Conservation (phyloP, 345 rosid genomes). For the Durio zibethinus region DNA sequence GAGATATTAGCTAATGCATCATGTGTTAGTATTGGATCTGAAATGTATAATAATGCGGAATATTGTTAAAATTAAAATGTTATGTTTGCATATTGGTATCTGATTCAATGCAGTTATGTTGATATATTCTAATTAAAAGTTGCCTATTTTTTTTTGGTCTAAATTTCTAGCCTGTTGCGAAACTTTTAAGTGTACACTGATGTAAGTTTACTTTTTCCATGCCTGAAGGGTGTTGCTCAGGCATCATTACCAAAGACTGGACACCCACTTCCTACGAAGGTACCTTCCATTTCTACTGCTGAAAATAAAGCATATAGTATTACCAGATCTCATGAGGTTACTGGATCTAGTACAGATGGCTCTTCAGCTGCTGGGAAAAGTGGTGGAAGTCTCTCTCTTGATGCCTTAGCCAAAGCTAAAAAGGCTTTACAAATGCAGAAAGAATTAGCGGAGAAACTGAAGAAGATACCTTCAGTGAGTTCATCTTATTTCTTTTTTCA, state of each 20-base stretch:
- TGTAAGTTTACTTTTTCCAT: background rate
- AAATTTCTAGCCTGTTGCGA: background rate
- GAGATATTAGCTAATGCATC: background rate
- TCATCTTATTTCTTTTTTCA: background rate
- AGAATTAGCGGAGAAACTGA: slow-evolving; percentile 61
- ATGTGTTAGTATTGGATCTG: background rate
- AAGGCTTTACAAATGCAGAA: slow-evolving; percentile 70
- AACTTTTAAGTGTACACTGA: background rate
- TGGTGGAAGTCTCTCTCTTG: slow-evolving; percentile 79
- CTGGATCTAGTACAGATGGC: slow-evolving; percentile 99
- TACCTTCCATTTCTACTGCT: slow-evolving; percentile 93
- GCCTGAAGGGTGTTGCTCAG: slow-evolving; percentile 50
- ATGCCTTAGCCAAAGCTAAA: slow-evolving; percentile 88
- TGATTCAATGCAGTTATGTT: background rate
- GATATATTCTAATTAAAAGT: background rate
- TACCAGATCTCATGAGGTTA: slow-evolving; percentile 99
- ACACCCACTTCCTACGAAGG: slow-evolving; percentile 67
- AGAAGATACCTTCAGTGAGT: slow-evolving; percentile 65
- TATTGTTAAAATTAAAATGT: background rate
- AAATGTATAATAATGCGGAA: background rate
- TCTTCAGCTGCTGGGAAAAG: slow-evolving; percentile 71
- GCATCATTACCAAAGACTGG: slow-evolving; percentile 27
- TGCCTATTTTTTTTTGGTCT: no score
- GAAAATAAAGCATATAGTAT: slow-evolving; percentile 99
- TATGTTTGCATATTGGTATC: background rate